These are phyloP conservation scores for Trifolium subterraneum DNA, from an alignment of 306 rosid species.

Conservation along the genomic window DNA sequence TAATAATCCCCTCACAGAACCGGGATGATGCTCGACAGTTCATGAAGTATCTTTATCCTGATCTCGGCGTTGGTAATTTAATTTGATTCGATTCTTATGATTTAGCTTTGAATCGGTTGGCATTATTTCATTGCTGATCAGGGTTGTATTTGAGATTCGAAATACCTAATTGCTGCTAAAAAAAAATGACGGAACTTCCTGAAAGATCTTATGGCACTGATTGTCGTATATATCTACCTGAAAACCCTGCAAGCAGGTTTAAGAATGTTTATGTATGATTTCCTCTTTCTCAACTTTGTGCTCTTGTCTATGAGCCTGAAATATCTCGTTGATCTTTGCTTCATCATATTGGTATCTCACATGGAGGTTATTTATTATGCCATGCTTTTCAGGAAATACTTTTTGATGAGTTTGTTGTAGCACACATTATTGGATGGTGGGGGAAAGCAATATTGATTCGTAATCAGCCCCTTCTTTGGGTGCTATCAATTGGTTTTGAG, in stretches of 20 bases:
- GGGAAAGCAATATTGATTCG: constrained; percentile 99
- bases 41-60: constrained; percentile 98
- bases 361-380: constrained; percentile 28
- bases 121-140: constrained; percentile 26
- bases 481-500: constrained; percentile 91
- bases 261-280: constrained; percentile 99
- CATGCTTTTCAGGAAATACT: constrained; percentile 71
- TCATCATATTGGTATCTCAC: constrained; percentile 34
- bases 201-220: constrained; percentile 98
- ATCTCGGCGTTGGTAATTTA: constrained; percentile 91
- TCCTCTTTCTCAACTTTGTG: constrained; percentile 62
- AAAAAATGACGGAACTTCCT: constrained; percentile 84
- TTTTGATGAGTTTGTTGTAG: constrained; percentile 95
- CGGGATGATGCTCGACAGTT: constrained; percentile 98
- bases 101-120: constrained; percentile 26
- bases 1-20: constrained; percentile 56
- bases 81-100: constrained; percentile 28
- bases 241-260: constrained; percentile 92
- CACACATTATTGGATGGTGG: constrained; percentile 99
- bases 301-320: constrained; percentile 18
- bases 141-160: constrained; percentile 9
- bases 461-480: constrained; percentile 98
- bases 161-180: constrained; percentile 17
- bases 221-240: constrained; percentile 92
- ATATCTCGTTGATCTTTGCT: neutral